Percentiles rank a stretch among this genome's conserved stretches.
Conservation (phyloP, 805 yeast genomes). For the Candida yuanshanica region DNA sequence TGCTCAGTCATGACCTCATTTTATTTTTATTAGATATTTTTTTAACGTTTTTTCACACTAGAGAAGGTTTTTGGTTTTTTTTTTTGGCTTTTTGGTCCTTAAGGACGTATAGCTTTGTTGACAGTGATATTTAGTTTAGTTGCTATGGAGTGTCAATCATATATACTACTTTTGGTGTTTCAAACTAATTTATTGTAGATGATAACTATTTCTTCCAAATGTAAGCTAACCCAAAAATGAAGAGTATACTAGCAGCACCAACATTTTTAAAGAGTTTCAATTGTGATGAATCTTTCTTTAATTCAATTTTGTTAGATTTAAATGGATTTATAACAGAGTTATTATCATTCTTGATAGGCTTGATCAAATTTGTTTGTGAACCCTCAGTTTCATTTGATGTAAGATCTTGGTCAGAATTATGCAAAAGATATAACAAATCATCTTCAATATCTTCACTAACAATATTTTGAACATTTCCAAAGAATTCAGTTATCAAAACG, state of each 20-base stretch:
- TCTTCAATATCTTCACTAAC: slow-evolving; percentile 55
- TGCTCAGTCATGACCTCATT: not conserved
- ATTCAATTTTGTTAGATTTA: slow-evolving; percentile 12
- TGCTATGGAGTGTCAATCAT: no score
- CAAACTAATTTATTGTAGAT: not conserved
- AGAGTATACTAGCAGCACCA: slow-evolving; percentile 2
- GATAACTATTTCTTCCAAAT: slow-evolving; percentile 1
- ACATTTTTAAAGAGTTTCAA: slow-evolving; percentile 1
- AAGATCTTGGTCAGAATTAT: slow-evolving; percentile 8
- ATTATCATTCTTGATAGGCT: slow-evolving; percentile 8
- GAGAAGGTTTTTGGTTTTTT: no score
- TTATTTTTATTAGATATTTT: no score
- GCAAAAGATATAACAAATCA: slow-evolving; percentile 28
- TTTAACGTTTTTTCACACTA: no score
- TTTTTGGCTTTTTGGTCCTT: no score
- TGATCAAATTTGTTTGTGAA: no score
- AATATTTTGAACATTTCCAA: slow-evolving; percentile 85
- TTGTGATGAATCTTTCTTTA: slow-evolving; percentile 1
- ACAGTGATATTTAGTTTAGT: no score
- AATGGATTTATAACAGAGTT: slow-evolving; percentile 15
- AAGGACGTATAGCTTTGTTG: no score
- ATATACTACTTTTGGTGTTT: no score
- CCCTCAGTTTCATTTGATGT: not conserved
- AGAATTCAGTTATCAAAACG: slow-evolving; percentile 85
- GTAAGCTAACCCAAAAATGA: slow-evolving; percentile 1